A percentile compares a stretch with the other conserved stretches of the same genome.
These are phyloP conservation scores for Waltergamsia citrina DNA, from an alignment of 2,329 filamentous ascomycete genomes.

Conservation along the genomic window DNA sequence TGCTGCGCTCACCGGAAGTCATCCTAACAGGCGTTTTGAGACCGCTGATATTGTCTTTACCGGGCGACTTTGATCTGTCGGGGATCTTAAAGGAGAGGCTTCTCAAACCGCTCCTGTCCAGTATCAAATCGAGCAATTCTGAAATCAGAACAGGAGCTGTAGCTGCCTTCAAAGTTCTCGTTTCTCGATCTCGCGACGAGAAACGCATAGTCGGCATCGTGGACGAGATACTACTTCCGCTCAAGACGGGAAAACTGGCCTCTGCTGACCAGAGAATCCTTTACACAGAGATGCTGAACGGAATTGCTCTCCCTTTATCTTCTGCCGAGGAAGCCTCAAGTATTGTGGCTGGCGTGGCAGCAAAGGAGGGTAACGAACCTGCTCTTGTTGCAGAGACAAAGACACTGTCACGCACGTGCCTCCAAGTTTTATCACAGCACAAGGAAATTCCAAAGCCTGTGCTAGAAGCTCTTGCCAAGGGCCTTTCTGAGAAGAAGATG, in stretches of 20 bases:
- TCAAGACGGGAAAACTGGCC: slow-evolving; percentile 77
- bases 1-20: slow-evolving; percentile 84
- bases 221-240: slow-evolving; percentile 67
- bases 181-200: slow-evolving; percentile 49
- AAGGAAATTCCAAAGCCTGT: slow-evolving; percentile 55
- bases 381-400: slow-evolving; percentile 69
- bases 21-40: slow-evolving; percentile 72
- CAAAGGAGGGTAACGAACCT: slow-evolving; percentile 82
- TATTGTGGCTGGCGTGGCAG: slow-evolving; percentile 57
- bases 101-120: slow-evolving; percentile 80
- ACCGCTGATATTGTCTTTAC: slow-evolving; percentile 62
- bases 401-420: slow-evolving; percentile 57
- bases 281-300: slow-evolving; percentile 71
- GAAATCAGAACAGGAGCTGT: slow-evolving; percentile 68
- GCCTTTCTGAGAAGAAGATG: slow-evolving; percentile 75
- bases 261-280: slow-evolving; percentile 76
- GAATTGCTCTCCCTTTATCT: slow-evolving; percentile 48
- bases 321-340: slow-evolving; percentile 58
- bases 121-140: slow-evolving; percentile 81
- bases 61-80: slow-evolving; percentile 66
- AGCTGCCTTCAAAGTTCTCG: slow-evolving; percentile 62
- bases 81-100: slow-evolving; percentile 61
- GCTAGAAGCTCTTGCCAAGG: slow-evolving; percentile 67
- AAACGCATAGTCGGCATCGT: slow-evolving; percentile 55
- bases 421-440: slow-evolving; percentile 50